phyloP scores from a whole-genome alignment of 768 basidiomycete species.

The Pulveroboletus sp. region DNA sequence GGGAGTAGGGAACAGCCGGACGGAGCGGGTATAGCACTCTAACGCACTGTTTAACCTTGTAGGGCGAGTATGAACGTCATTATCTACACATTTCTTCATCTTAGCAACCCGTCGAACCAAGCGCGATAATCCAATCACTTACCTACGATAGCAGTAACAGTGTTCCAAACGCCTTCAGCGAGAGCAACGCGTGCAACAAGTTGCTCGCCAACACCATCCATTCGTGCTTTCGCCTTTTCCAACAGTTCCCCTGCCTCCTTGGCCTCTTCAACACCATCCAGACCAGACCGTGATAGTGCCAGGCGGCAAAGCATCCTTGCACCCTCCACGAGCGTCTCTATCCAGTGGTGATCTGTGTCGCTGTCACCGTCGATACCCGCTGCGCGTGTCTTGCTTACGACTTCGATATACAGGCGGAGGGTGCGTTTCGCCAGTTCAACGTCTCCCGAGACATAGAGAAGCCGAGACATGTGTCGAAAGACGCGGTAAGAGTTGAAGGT shows the following conservation, averaged over 20 bases:
- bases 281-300: slow-evolving; percentile 33
- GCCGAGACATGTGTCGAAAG: slow-evolving; percentile 77
- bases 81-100: slow-evolving; percentile 42
- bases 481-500: slow-evolving; percentile 91
- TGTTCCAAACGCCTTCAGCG: slow-evolving; percentile 71
- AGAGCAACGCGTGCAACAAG: slow-evolving; percentile 58
- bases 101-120: background rate
- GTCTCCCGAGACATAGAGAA: slow-evolving; percentile 62
- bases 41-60: slow-evolving; percentile 57
- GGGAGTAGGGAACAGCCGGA: slow-evolving; percentile 47
- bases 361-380: slow-evolving; percentile 40
- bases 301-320: slow-evolving; percentile 68
- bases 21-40: slow-evolving; percentile 44
- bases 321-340: slow-evolving; percentile 74
- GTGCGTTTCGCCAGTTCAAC: slow-evolving; percentile 65
- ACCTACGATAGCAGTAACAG: slow-evolving; percentile 70
- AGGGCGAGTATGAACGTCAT: slow-evolving; percentile 59
- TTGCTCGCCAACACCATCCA: slow-evolving; percentile 46
- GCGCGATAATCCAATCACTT: slow-evolving; percentile 7
- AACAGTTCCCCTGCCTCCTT: slow-evolving; percentile 59
- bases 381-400: slow-evolving; percentile 79
- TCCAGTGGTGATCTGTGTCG: slow-evolving; percentile 70
- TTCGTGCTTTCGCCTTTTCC: slow-evolving; percentile 54
- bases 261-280: slow-evolving; percentile 52
- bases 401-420: slow-evolving; percentile 75